These are phyloP conservation scores for Ilex paraguariensis DNA, from an alignment of 305 asterid species.

Conservation along the genomic window DNA sequence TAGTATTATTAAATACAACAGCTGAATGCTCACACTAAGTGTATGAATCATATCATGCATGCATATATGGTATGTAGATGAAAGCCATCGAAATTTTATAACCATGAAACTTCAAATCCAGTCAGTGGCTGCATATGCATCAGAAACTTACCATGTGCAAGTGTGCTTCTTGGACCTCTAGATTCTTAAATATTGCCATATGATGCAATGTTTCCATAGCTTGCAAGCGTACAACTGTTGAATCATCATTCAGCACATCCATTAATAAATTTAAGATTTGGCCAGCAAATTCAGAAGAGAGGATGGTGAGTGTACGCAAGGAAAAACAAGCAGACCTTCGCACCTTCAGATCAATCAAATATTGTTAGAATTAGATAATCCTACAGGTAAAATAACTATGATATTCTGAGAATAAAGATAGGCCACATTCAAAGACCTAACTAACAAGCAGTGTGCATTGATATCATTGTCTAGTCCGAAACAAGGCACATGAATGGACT, in stretches of 20 bases:
- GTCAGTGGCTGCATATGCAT: constrained; percentile 7
- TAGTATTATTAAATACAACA: too few relatives aligned
- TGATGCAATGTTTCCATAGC: constrained; percentile 70
- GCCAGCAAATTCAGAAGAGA: constrained; percentile 59
- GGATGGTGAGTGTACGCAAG: constrained; percentile 48
- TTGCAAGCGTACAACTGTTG: constrained; percentile 61
- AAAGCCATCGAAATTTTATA: too few relatives aligned
- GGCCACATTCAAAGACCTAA: not conserved
- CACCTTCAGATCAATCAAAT: constrained; percentile 55
- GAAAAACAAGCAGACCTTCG: constrained; percentile 87
- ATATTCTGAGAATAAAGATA: constrained; percentile 2
- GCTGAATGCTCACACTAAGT: too few relatives aligned
- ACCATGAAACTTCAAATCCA: not conserved
- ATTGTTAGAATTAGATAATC: constrained; percentile 21
- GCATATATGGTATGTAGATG: too few relatives aligned
- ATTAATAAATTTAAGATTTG: constrained; percentile 51
- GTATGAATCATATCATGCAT: too few relatives aligned
- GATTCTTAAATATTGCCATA: constrained; percentile 41
- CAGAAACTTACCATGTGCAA: constrained; percentile 57
- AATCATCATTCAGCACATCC: constrained; percentile 76
- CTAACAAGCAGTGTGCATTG: too few relatives aligned
- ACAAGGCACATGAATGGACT: not conserved
- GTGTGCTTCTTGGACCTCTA: constrained; percentile 59
- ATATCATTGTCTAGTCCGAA: not conserved
- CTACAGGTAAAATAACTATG: not conserved